Conservation (phyloP, 164 flowering plant genomes). For the Magnolia kwangsiensis region DNA sequence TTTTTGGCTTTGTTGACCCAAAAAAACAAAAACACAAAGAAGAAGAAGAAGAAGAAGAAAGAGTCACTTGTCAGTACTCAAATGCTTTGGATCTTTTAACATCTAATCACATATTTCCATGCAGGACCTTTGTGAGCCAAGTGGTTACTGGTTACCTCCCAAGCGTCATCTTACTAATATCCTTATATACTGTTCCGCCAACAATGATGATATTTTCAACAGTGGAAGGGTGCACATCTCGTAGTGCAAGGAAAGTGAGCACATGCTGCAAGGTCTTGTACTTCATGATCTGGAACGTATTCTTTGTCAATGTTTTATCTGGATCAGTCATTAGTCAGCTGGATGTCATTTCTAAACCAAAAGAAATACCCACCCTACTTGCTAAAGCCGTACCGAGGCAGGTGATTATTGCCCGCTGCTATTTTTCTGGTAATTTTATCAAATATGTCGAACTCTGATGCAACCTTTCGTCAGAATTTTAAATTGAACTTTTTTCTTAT, state of each 20-base stretch:
- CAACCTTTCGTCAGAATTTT: neutral
- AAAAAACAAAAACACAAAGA: too few relatives aligned
- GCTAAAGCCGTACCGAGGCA: constrained; percentile 70
- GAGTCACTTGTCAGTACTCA: too few relatives aligned
- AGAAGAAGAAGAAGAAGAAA: too few relatives aligned
- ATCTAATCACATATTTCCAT: constrained; percentile 5
- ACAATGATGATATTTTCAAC: constrained; percentile 78
- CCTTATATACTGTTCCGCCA: constrained; percentile 70
- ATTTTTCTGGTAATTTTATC: neutral
- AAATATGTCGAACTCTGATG: neutral
- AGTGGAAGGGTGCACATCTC: constrained; percentile 75
- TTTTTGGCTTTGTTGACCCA: too few relatives aligned
- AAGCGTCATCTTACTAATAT: constrained; percentile 71
- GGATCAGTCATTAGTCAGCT: constrained; percentile 62
- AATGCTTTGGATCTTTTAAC: neutral
- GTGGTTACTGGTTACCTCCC: constrained; percentile 91
- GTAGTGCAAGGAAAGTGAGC: constrained; percentile 81
- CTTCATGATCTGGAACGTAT: constrained; percentile 91
- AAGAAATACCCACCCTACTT: constrained; percentile 54
- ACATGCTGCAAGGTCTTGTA: constrained; percentile 76
- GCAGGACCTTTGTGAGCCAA: constrained; percentile 58
- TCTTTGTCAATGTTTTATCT: constrained; percentile 80
- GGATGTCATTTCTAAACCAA: constrained; percentile 50
- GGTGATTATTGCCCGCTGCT: constrained; percentile 34
- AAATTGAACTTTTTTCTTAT: too few relatives aligned